Base-by-base conservation (phyloP, 2,329 filamentous ascomycete species). In the Fusarium sp. region DNA sequence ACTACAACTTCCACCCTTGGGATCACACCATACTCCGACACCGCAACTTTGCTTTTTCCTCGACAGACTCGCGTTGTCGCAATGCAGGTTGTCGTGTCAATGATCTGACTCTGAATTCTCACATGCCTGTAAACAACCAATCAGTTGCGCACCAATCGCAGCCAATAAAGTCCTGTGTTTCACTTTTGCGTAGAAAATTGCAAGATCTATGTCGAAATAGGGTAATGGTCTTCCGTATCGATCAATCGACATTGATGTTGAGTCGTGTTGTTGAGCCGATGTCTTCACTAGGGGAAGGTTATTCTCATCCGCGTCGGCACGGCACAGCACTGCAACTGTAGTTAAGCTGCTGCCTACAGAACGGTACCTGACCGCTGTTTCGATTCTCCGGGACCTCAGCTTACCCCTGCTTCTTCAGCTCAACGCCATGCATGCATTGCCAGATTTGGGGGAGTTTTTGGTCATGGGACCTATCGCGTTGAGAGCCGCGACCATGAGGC, bases 361-460 rank as follows among this genome's bases (percentile, higher is more conserved):
- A n/a, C 39, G 13, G 26, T 28, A 47, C 45, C 51, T 64, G 61
- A 64, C 61, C 61, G 62, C 54, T 66, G 53, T 66, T 65, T 65
- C 28, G 46, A 33, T 46, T 10, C 22, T n/a, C 22, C 17, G 45
- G 39, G n/a, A 40, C 24, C 41, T 65, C 49, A 51, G 51, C 59
- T 63, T 64, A 58, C 61, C 61, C 61, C 61, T 64, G 61, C 61
- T 52, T 64, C 26, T 40, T 63, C 60, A 63, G 60, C 57, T 63
- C 57, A 62, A 14, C 20, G 43, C 24, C 32, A 20, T 58, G 54
- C 57, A 50, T 19, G 35, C 26, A 26, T n/a, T 10, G 49, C 40
- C 30, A 35, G 51, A 28, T 17, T 26, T 26, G 19, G 19, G 22
- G 41, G 41, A 46, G 20, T 15, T 11, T n/a, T 20, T 33, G 20